Evolutionary conservation across 2,329 filamentous ascomycete genomes (phyloP).

Genomic region (Polychaeton citri): DNA sequence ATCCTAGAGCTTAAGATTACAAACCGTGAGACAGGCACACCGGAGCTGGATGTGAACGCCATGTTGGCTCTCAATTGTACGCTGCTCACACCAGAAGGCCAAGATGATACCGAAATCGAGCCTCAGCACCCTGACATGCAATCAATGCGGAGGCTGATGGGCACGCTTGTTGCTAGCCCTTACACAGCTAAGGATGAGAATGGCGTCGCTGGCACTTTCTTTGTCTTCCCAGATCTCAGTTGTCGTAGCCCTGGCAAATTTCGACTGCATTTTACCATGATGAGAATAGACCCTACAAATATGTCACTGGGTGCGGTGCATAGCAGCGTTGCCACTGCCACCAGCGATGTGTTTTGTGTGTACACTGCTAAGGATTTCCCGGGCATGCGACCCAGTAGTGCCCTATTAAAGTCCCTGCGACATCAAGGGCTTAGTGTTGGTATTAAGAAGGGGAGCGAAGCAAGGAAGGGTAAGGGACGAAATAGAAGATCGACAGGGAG

Average conservation of each 20-base stretch:
- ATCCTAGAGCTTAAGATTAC: constrained; percentile 62
- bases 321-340: constrained; percentile 36
- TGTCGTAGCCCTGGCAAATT: constrained; percentile 67
- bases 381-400: constrained; percentile 67
- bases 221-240: constrained; percentile 72
- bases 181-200: constrained; percentile 66
- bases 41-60: constrained; percentile 51
- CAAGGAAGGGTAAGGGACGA: constrained; percentile 20
- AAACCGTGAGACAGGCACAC: constrained; percentile 40
- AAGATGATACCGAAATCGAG: constrained; percentile 47
- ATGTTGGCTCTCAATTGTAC: constrained; percentile 51
- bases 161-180: constrained; percentile 61
- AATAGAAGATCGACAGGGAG: constrained; percentile 23
- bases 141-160: constrained; percentile 65
- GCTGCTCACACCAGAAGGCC: constrained; percentile 57
- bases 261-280: constrained; percentile 58
- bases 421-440: constrained; percentile 73
- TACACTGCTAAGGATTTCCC: constrained; percentile 79
- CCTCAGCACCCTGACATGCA: constrained; percentile 40
- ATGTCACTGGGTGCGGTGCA: constrained; percentile 40
- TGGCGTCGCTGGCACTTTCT: constrained; percentile 64
- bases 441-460: constrained; percentile 72
- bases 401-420: constrained; percentile 59
- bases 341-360: constrained; percentile 63
- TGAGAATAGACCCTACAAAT: constrained; percentile 52